Evolutionary conservation across 1,139 yeast genomes (phyloP).

Genomic region (Sugiyamaella castrensis): DNA sequence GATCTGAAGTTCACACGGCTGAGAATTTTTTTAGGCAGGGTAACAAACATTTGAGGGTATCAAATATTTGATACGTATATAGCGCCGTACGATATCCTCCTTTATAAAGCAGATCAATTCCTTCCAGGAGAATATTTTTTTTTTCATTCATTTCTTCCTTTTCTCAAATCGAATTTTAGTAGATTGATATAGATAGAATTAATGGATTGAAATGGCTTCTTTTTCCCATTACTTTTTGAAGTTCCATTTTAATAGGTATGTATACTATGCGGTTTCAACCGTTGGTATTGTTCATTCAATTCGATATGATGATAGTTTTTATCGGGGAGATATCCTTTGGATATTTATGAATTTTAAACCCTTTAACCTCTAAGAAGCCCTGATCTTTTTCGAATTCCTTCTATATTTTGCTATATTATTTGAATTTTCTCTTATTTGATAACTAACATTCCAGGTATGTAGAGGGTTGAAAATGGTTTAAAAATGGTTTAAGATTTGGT

Average conservation of each 20-base stretch:
- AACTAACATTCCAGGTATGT: too few relatives aligned
- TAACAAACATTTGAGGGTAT: background rate
- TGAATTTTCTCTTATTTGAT: slow-evolving; percentile 19
- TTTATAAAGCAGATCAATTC: background rate
- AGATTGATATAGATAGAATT: background rate
- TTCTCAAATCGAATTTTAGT: background rate
- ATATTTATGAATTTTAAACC: slow-evolving; percentile 19
- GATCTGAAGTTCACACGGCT: background rate
- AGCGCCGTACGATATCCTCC: background rate
- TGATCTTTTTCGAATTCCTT: slow-evolving; percentile 18
- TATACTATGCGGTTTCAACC: too few relatives aligned
- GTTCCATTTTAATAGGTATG: too few relatives aligned
- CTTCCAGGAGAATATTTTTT: slow-evolving; percentile 1
- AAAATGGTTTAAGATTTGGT: too few relatives aligned
- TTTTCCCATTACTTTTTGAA: too few relatives aligned
- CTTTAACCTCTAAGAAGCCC: slow-evolving; percentile 36
- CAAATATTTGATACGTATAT: background rate
- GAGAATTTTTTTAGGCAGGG: background rate
- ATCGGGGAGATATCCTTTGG: slow-evolving; percentile 14
- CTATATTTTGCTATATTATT: background rate
- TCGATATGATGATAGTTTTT: slow-evolving; percentile 21
- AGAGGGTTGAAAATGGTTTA: too few relatives aligned
- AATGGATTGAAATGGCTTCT: background rate
- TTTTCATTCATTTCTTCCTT: background rate
- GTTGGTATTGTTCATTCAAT: background rate